A percentile compares a stretch with the other conserved stretches of the same genome.
phyloP scores from a whole-genome alignment of 202 grass and related monocot genomes.

The Panicum hallii region DNA sequence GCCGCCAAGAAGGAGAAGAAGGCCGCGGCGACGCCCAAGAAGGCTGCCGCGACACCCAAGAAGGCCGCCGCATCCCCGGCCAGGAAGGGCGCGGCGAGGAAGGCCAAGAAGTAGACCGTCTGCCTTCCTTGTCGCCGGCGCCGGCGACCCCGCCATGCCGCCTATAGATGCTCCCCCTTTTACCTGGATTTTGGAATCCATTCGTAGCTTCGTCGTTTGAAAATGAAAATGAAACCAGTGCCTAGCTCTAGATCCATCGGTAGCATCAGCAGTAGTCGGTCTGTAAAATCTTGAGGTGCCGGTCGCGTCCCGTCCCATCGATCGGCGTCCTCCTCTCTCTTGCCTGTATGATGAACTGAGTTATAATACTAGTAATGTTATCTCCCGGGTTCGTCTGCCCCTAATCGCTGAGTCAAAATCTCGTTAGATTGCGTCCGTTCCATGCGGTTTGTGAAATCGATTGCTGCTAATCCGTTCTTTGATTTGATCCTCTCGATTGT shows the following conservation, averaged over 20 bases:
- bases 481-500: too few relatives aligned
- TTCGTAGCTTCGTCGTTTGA: background rate
- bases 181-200: background rate
- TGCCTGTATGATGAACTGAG: background rate
- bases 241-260: background rate
- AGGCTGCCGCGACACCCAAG: background rate
- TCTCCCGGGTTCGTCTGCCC: background rate
- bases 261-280: background rate
- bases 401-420: background rate
- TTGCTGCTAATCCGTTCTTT: background rate
- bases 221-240: background rate
- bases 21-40: background rate
- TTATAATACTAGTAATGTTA: background rate
- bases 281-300: conserved; percentile 19
- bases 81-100: conserved; percentile 49
- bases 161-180: background rate
- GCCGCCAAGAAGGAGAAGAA: conserved; percentile 24
- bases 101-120: conserved; percentile 69
- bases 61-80: background rate
- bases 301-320: background rate
- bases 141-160: background rate
- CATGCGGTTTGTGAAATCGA: background rate
- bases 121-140: background rate
- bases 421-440: background rate
- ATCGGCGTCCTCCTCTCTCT: background rate